Base-by-base conservation (phyloP, 1,139 yeast genomes). In the Entelexis paramagnoliae region DNA sequence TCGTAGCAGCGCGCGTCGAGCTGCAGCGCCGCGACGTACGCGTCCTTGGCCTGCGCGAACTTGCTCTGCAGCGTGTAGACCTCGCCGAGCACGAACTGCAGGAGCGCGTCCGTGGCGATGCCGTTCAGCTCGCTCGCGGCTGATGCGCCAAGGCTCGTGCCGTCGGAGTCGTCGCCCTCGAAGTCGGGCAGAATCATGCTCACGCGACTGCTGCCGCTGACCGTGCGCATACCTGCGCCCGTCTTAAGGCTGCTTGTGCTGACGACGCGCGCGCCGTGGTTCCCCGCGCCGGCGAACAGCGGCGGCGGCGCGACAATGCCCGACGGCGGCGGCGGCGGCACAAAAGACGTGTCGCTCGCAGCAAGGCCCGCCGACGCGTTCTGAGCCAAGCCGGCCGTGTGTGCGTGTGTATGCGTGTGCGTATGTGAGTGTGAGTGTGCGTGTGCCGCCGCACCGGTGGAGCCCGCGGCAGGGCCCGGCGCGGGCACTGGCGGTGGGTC, bases 1-100 rank as follows among this genome's bases (percentile, higher is more conserved):
- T 93, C 98, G 65, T 74, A 91, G 66, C 97, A 91, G 64, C 88
- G 87, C 11, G 85, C 89, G 66, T 93, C 98, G 1, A 85, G 87
- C 58, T 78, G 61, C 0, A 89, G 80, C 0, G 98, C 96, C 63
- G 88, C 96, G 62, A 81, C 80, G 63, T 81, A 89, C 54, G 94
- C 83, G 53, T 84, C 89, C 62, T 85, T 88, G 0, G 98, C 98
- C 57, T 77, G 73, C 33, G 84, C 94, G 64, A 86, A 83, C 66
- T 86, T 85, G 66, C 84, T 87, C 63, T 84, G 91, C 55, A 83
- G 81, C 5, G 93, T 79, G 65, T 81, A 88, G 4, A 91, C 81
- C 54, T 81, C 74, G 0, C 98, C 99, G 53, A 97, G 72, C 47
- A 91, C 70, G 62, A 77, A 86, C 65, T 95, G 84, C 77, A 91